Evolutionary conservation across 345 rosid species (phyloP).

Genomic region (Syzygium grande): DNA sequence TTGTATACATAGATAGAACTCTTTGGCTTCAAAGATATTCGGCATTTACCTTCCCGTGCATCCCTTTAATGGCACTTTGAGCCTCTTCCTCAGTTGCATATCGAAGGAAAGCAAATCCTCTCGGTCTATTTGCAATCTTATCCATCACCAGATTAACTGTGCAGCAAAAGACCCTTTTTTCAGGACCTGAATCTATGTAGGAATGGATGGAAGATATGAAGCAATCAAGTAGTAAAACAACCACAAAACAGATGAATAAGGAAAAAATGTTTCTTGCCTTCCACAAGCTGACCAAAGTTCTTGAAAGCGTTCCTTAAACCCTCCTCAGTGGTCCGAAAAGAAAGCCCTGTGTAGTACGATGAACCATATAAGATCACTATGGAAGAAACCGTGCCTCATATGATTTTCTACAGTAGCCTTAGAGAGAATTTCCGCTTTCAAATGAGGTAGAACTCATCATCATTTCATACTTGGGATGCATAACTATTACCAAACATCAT

Average conservation of each 20-base stretch:
- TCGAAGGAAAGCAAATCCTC: conserved; percentile 71
- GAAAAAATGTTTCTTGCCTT: conserved; percentile 25
- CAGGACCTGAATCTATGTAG: background rate
- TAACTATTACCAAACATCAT: background rate
- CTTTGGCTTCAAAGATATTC: background rate
- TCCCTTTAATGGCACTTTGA: conserved; percentile 61
- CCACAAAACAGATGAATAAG: background rate
- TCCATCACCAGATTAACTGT: conserved; percentile 82
- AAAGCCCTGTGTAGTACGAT: conserved; percentile 43
- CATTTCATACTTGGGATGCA: background rate
- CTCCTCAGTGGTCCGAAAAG: conserved; percentile 73
- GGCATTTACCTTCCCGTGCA: conserved; percentile 74
- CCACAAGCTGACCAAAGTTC: conserved; percentile 52
- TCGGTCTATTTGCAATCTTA: conserved; percentile 64
- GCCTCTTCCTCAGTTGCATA: conserved; percentile 73
- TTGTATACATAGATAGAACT: background rate
- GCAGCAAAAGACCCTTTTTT: background rate
- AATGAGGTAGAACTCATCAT: background rate
- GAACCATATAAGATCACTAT: background rate
- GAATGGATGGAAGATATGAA: background rate
- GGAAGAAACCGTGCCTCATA: background rate
- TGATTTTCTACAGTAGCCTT: background rate
- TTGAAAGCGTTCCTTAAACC: conserved; percentile 59
- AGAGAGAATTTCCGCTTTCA: background rate
- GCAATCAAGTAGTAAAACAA: background rate